Percentiles rank a stretch among this genome's conserved stretches.
phyloP scores from a whole-genome alignment of 352 stramenopile species.

The Phytophthora syringae region DNA sequence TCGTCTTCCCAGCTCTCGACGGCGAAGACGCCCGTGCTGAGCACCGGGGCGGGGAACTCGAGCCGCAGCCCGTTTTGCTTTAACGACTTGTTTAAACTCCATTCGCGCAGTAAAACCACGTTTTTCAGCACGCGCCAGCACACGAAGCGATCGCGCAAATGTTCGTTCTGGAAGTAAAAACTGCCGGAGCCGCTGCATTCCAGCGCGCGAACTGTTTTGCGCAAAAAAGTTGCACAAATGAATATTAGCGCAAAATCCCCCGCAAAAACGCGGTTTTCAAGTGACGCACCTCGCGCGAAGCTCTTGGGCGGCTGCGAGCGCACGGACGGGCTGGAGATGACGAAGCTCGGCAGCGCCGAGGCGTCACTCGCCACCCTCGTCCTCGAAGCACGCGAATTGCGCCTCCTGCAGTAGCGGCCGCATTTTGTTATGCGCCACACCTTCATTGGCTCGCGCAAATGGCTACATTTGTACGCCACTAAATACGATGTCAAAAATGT shows the following conservation, averaged over 20 bases:
- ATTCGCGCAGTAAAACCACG: slow-evolving; percentile 75
- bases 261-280: background rate
- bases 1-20: slow-evolving; percentile 71
- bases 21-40: slow-evolving; percentile 59
- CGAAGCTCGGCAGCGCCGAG: slow-evolving; percentile 35
- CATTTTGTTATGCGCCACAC: slow-evolving; percentile 10
- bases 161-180: slow-evolving; percentile 80
- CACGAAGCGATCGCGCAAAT: slow-evolving; percentile 70
- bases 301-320: slow-evolving; percentile 58
- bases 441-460: too few relatives aligned
- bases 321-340: slow-evolving; percentile 39
- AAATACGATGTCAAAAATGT: background rate
- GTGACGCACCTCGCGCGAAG: slow-evolving; percentile 52
- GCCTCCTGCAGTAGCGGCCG: slow-evolving; percentile 64
- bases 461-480: background rate
- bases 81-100: slow-evolving; percentile 69
- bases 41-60: slow-evolving; percentile 64
- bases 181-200: slow-evolving; percentile 70
- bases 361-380: slow-evolving; percentile 30
- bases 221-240: slow-evolving; percentile 10
- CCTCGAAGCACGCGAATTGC: slow-evolving; percentile 79
- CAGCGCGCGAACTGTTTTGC: slow-evolving; percentile 53
- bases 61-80: slow-evolving; percentile 61
- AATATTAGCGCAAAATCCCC: background rate
- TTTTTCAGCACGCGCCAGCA: slow-evolving; percentile 83